phyloP scores from a whole-genome alignment of 768 basidiomycete genomes.

The Coprinopsis sp. region DNA sequence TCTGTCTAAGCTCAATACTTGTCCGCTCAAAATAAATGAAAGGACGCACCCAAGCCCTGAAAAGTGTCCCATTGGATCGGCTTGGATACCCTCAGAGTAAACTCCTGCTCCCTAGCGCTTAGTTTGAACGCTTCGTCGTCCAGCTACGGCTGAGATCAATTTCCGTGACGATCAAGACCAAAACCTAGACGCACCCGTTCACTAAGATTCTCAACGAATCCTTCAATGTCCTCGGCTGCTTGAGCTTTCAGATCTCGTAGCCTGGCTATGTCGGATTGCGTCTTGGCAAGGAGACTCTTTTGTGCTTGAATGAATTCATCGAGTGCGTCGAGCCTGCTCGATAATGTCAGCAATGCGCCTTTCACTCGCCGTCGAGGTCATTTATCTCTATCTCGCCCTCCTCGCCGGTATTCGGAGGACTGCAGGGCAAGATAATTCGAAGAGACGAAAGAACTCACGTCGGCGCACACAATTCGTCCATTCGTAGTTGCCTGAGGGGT shows the following conservation, averaged over 20 bases:
- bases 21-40: slow-evolving; percentile 26
- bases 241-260: slow-evolving; percentile 42
- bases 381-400: too few relatives aligned
- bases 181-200: slow-evolving; percentile 27
- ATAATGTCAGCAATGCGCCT: too few relatives aligned
- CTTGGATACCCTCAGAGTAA: slow-evolving; percentile 38
- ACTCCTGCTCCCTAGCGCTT: slow-evolving; percentile 38
- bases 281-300: slow-evolving; percentile 51
- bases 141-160: slow-evolving; percentile 15
- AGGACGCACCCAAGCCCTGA: slow-evolving; percentile 45
- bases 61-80: slow-evolving; percentile 63
- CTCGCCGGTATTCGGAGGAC: too few relatives aligned
- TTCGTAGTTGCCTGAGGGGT: too few relatives aligned
- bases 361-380: too few relatives aligned
- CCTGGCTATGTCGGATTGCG: slow-evolving; percentile 57
- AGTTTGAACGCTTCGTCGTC: slow-evolving; percentile 34
- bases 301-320: slow-evolving; percentile 61
- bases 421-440: too few relatives aligned
- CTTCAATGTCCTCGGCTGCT: slow-evolving; percentile 32
- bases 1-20: slow-evolving; percentile 19
- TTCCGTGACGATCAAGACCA: slow-evolving; percentile 1
- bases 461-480: too few relatives aligned
- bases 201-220: slow-evolving; percentile 26
- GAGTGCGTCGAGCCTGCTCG: slow-evolving; percentile 60
- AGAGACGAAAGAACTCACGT: too few relatives aligned